Conservation (phyloP, 352 stramenopile species). For the Phytophthora litchii region DNA sequence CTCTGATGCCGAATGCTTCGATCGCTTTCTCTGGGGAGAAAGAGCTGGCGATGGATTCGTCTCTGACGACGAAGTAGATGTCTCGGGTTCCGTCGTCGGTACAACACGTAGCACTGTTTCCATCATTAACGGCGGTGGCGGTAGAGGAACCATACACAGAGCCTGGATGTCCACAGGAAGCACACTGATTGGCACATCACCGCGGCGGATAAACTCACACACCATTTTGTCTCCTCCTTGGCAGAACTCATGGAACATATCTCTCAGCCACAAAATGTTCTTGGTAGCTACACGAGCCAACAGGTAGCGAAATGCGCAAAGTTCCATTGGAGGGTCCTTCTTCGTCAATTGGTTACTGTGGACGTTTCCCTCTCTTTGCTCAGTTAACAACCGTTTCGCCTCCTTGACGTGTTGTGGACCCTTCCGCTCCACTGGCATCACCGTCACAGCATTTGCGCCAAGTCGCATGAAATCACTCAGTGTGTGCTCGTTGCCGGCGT, state of each 20-base stretch:
- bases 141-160: constrained; percentile 13
- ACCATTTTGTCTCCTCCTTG: constrained; percentile 27
- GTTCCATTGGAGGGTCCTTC: not conserved
- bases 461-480: constrained; percentile 39
- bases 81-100: not conserved
- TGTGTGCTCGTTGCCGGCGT: constrained; percentile 27
- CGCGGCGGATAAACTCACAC: constrained; percentile 25
- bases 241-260: constrained; percentile 43
- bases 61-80: not conserved
- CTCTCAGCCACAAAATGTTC: constrained; percentile 42
- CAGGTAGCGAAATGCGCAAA: constrained; percentile 32
- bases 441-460: constrained; percentile 26
- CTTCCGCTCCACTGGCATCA: constrained; percentile 29
- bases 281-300: constrained; percentile 38
- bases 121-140: constrained; percentile 6
- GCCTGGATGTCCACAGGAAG: constrained; percentile 35
- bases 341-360: not conserved
- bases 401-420: not conserved
- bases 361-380: not conserved
- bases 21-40: constrained; percentile 8
- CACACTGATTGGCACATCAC: constrained; percentile 32
- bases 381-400: constrained; percentile 20
- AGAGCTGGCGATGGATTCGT: not conserved
- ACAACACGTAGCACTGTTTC: not conserved
- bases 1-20: not conserved